A percentile compares a stretch with the other conserved stretches of the same genome.
These are phyloP conservation scores for Rutidosis leptorrhynchoides DNA, from an alignment of 129 eudicot species.

Conservation along the genomic window DNA sequence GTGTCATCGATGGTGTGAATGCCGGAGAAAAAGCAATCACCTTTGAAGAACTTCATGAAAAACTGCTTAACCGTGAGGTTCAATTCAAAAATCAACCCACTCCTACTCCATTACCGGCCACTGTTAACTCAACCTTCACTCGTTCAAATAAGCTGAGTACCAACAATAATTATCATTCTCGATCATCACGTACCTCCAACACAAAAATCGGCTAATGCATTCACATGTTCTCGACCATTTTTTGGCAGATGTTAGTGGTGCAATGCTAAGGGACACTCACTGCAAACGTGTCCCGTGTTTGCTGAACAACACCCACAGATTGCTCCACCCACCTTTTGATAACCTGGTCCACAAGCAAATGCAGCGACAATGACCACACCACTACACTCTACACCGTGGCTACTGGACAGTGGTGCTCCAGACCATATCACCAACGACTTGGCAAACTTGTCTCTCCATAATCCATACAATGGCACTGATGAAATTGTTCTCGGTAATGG, in stretches of 20 bases:
- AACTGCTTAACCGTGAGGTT: not conserved
- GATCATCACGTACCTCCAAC: too few species aligned
- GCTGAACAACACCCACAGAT: not conserved
- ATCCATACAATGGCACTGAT: not conserved
- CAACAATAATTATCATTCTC: too few species aligned
- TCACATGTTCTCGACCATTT: too few species aligned
- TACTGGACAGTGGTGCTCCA: not conserved
- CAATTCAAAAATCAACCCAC: not conserved
- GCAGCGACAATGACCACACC: not conserved
- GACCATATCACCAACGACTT: not conserved
- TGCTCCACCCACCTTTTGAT: not conserved
- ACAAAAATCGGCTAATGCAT: too few species aligned
- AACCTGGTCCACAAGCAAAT: not conserved
- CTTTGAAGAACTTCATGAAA: constrained; percentile 2
- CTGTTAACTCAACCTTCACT: not conserved
- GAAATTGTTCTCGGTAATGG: not conserved
- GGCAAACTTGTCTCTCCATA: not conserved
- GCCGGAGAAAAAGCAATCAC: too few species aligned
- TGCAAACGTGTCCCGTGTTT: not conserved
- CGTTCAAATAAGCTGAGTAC: not conserved
- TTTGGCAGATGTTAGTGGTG: constrained; percentile 9
- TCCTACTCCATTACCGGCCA: not conserved
- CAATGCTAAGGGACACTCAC: not conserved
- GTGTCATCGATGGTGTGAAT: too few species aligned
- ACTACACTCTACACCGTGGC: not conserved